Evolutionary conservation across 1,284 basidiomycete genomes (phyloP), one percentile per base, ranked within the genome.

Genomic region (Trichosporon sp.): DNA sequence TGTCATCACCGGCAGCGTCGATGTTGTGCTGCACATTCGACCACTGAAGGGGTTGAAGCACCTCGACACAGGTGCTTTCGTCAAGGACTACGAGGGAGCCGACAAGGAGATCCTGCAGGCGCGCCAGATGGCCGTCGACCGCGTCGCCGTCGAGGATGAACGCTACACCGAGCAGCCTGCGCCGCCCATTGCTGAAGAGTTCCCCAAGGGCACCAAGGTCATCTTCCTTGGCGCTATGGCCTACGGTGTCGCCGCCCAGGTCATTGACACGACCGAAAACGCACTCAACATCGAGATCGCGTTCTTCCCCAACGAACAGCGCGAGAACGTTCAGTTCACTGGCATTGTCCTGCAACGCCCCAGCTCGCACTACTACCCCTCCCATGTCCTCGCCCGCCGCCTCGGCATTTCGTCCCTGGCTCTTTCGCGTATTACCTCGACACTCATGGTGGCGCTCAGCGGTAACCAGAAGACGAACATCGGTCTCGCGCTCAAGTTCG

Each of bases 221-320:
- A 97, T 99, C 85, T 99, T 98, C 89, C 88, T 99, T 5, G 96
- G 96, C 21, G 90, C 92, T 75, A 90, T 93, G 77, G 92, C 92
- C 0, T 99, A 97, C 80, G 97, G 97, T n/a, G 90, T 92, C 4
- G 94, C 97, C 5, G 94, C 94, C 0, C 92, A 94, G 78, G 93
- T 99, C 8, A 87, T 89, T 38, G 87, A 85, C 0, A 92, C 93
- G 0, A 88, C 88, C 0, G 87, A 90, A 6, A 87, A 88, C 7
- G 86, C 89, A 0, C 84, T 97, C 37, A 91, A 91, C 40, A 91
- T 96, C 72, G 86, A 91, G 67, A 88, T 97, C 70, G 93, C 93
- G 26, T 95, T 92, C 86, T 95, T 93, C 87, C 91, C 91, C 0
- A 88, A 88, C 0, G 94, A 96, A 76, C 89, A 88, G 74, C 79